A percentile compares a stretch with the other conserved stretches of the same genome.
Evolutionary conservation across 2,329 filamentous ascomycete species (phyloP).

Genomic region (Penicillium sp.): DNA sequence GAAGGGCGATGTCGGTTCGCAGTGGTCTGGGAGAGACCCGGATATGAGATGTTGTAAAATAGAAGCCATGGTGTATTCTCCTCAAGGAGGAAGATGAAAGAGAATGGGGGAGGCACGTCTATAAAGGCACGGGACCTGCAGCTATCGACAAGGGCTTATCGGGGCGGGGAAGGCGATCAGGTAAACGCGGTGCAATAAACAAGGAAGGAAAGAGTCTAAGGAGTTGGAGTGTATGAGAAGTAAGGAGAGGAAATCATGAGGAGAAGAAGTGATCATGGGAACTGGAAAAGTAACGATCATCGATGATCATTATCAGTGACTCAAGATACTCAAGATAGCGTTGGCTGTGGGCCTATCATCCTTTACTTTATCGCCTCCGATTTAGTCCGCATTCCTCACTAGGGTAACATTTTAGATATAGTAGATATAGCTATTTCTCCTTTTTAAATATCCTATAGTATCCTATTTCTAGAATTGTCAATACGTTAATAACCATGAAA

Average conservation of each 20-base stretch:
- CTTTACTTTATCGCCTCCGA: not conserved
- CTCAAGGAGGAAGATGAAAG: too few relatives aligned
- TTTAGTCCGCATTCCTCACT: not conserved
- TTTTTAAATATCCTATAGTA: too few relatives aligned
- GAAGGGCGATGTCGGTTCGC: constrained; percentile 56
- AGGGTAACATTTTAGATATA: not conserved
- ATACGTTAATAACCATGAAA: not conserved
- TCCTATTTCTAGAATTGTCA: not conserved
- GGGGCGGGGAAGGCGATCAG: constrained; percentile 3
- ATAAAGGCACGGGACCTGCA: not conserved
- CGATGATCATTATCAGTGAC: constrained; percentile 9
- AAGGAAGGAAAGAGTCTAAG: not conserved
- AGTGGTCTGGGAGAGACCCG: constrained; percentile 52
- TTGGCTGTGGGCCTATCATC: constrained; percentile 2
- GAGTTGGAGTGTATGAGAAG: not conserved
- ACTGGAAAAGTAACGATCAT: constrained; percentile 6
- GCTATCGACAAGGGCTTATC: not conserved
- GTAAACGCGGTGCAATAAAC: not conserved
- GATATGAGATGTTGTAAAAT: constrained; percentile 25
- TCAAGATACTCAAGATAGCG: constrained; percentile 11
- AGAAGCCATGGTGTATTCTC: constrained; percentile 26
- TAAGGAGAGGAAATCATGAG: not conserved
- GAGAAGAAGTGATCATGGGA: too few relatives aligned
- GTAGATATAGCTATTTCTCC: not conserved
- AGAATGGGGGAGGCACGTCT: not conserved